Evolutionary conservation across 1,139 yeast species (phyloP), one percentile per base, ranked within the genome.

Genomic region (Nadsonia commutata): DNA sequence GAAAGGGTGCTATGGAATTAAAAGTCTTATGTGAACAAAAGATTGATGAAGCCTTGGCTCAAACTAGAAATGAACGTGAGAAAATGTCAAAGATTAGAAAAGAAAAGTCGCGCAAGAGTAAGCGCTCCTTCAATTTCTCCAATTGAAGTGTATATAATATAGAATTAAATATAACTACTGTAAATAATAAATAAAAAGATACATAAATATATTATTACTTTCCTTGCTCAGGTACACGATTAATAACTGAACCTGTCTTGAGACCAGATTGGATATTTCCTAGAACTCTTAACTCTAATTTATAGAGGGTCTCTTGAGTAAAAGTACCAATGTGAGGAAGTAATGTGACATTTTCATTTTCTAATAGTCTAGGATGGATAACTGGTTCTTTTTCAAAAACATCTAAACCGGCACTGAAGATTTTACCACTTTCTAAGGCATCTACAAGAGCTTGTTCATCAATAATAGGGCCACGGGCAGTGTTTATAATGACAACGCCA

Each of bases 341-440:
- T 47, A 78, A 65, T 23, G 76, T 64, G 20, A 74, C 75, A 47
- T 76, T 74, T 33, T 56, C 59, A 48, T 59, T 55, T 22, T 48
- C 47, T 17, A 65, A 43, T 40, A 65, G 52, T 1, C 56, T 62
- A 2, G 60, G 63, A 46, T 63, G 60, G 40, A 65, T 50, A 40
- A 51, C 50, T 6, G 97, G 97, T 64, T 88, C 96, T 51, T 70
- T 64, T 57, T 84, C 95, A 61, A 80, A 81, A 31, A 86, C 96
- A 58, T 86, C 96, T 37, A 86, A 61, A 16, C 64, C 66, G 9
- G 55, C 65, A 18, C 55, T 51, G 8, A 80, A 76, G 38, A 86
- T 72, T 53, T 82, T 78, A 18, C 94, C 93, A 1, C 68, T 59
- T 52, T 79, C 74, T 53, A 86, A 67, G 11, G 77, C 76, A 18